Percentiles rank a stretch among this genome's conserved stretches.
These are phyloP conservation scores for Verticillium longisporum DNA, from an alignment of 2,329 filamentous ascomycete genomes.

Conservation along the genomic window DNA sequence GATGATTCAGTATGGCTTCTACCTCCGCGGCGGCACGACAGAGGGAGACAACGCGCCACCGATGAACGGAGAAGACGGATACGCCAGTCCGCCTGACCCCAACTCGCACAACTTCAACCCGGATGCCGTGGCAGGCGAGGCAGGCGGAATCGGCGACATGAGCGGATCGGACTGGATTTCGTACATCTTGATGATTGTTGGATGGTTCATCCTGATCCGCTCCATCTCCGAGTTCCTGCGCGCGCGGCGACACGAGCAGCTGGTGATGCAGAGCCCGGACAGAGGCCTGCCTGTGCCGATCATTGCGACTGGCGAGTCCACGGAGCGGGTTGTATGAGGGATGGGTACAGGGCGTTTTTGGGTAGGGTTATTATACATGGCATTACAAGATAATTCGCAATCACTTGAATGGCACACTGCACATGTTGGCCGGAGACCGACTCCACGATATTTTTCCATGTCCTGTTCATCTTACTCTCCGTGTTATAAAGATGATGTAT, in stretches of 20 bases:
- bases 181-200: constrained; percentile 91
- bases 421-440: not conserved
- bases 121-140: constrained; percentile 49
- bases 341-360: not conserved
- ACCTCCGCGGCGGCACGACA: constrained; percentile 65
- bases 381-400: not conserved
- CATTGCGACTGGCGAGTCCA: constrained; percentile 76
- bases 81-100: constrained; percentile 71
- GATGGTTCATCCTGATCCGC: constrained; percentile 95
- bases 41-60: constrained; percentile 30
- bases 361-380: not conserved
- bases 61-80: constrained; percentile 47
- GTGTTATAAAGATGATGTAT: too few relatives aligned
- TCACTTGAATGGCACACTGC: not conserved
- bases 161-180: constrained; percentile 80
- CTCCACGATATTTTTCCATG: not conserved
- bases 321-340: constrained; percentile 65
- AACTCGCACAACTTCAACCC: constrained; percentile 88
- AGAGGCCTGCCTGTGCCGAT: constrained; percentile 78
- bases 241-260: constrained; percentile 82
- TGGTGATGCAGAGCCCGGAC: constrained; percentile 89
- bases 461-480: too few relatives aligned
- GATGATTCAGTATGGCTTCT: constrained; percentile 93
- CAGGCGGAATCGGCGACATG: constrained; percentile 45
- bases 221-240: constrained; percentile 86